A percentile compares a stretch with the other conserved stretches of the same genome.
Conservation (phyloP, 345 rosid species). For the Gossypium bickii region DNA sequence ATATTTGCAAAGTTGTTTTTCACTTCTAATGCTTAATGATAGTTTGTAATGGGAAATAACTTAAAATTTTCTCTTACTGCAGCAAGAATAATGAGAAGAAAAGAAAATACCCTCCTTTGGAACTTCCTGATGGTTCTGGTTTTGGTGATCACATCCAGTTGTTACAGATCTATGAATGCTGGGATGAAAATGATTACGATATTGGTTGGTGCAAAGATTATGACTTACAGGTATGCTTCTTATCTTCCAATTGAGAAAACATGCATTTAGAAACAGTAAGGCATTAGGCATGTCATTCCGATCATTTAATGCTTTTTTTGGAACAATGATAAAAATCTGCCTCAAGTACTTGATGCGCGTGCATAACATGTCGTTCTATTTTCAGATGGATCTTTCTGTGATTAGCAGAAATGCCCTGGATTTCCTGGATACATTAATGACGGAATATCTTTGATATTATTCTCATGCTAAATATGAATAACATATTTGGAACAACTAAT, state of each 20-base stretch:
- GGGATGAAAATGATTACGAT: slow-evolving; percentile 68
- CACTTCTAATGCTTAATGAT: neutral
- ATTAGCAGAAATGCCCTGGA: neutral
- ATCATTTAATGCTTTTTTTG: neutral
- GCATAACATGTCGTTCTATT: neutral
- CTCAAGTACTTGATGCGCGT: neutral
- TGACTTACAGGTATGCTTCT: slow-evolving; percentile 59
- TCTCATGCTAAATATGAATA: slow-evolving; percentile 5
- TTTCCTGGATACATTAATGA: neutral
- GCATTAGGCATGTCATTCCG: neutral
- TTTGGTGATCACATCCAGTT: slow-evolving; percentile 91
- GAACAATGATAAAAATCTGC: neutral
- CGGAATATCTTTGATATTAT: slow-evolving; percentile 1
- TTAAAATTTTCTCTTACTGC: slow-evolving; percentile 18
- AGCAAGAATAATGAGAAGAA: slow-evolving; percentile 72
- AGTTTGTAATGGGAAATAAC: neutral
- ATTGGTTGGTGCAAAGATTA: slow-evolving; percentile 74
- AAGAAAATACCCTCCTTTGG: slow-evolving; percentile 55
- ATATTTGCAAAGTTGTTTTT: neutral
- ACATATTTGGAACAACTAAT: neutral
- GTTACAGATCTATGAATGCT: slow-evolving; percentile 77
- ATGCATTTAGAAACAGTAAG: neutral
- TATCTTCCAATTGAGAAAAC: slow-evolving; percentile 17
- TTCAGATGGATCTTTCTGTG: slow-evolving; percentile 8
- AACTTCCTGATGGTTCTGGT: slow-evolving; percentile 93